Evolutionary conservation across 306 rosid species (phyloP).

Genomic region (Cicer yamashitae): DNA sequence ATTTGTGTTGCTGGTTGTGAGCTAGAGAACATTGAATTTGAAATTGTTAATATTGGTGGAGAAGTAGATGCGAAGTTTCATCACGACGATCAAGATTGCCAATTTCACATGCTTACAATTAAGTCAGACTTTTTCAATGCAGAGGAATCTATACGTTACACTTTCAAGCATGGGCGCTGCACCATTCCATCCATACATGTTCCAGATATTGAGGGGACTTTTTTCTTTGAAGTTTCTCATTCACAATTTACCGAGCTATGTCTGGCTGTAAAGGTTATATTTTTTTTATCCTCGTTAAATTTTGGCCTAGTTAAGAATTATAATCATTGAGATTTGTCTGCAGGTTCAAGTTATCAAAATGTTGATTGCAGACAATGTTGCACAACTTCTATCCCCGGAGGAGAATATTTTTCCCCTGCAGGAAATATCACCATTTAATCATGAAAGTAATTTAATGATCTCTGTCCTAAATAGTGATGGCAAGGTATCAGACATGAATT

Average conservation of each 20-base stretch:
- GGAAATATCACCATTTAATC: conserved; percentile 4
- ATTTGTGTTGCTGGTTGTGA: conserved; percentile 49
- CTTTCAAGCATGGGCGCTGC: conserved; percentile 61
- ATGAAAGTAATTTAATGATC: background rate
- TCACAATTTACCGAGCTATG: conserved; percentile 49
- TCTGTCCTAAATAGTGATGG: background rate
- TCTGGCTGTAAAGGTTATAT: conserved; percentile 50
- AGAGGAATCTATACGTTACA: conserved; percentile 49
- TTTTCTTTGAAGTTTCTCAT: conserved; percentile 59
- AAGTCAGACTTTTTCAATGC: conserved; percentile 43
- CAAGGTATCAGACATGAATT: conserved; percentile 16
- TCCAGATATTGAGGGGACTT: conserved; percentile 46
- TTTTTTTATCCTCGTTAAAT: conserved; percentile 7
- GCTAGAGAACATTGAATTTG: conserved; percentile 55
- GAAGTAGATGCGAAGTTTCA: conserved; percentile 52
- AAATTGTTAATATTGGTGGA: conserved; percentile 55
- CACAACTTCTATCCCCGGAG: conserved; percentile 18
- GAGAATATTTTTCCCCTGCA: background rate
- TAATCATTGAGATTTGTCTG: conserved; percentile 37
- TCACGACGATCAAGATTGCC: conserved; percentile 49
- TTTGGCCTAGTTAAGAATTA: background rate
- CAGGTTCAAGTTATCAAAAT: conserved; percentile 50
- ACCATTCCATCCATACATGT: conserved; percentile 47
- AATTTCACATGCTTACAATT: conserved; percentile 57
- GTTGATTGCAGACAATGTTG: conserved; percentile 12